Base-by-base conservation (phyloP, 441 rosid genomes). In the Breynia disticha region DNA sequence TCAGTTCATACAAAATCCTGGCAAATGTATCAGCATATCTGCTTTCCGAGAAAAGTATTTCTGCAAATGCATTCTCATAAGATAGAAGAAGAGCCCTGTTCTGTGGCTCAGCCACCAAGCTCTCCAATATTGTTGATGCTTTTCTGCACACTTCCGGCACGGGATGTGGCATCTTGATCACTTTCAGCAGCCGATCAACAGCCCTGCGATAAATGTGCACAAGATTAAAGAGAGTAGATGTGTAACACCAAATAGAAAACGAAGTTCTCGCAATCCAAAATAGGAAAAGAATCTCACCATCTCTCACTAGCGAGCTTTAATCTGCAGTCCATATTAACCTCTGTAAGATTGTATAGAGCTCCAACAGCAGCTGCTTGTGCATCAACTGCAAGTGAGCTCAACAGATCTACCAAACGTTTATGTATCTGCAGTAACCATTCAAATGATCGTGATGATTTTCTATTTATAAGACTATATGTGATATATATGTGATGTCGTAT, bases 301-400 rank as follows among this genome's bases (percentile, higher is more conserved):
- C 98, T 70, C 68, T 91, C 98, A 60, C 74, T 71, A 14, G 95
- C 97, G 51, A 91, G 95, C 85, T 88, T 91, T 77, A 91, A 70
- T 74, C 84, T 81, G 77, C 95, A 86, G 71, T 88, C 98, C 94
- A 88, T 75, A 69, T 88, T 84, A 53, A 88, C 90, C 61, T 88
- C 98, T 32, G 83, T 82, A 46, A 91, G 95, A 73, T 88, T 91
- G 66, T 91, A 88, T 16, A 86, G 85, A 22, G 97, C 97, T n/a
- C 95, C 97, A 57, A 91, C 78, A 48, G 95, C 88, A 55, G 95
- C 95, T 14, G 95, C 97, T 79, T 91, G 98, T 19, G 97, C 91
- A 69, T 91, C 98, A 51, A 70, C 49, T 8, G 90, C 87, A 21
- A 51, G 91, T 38, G 70, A 61, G 81, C 94, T 91, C 76, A 88